Conservation (phyloP, 768 basidiomycete species). For the Trametes cinnabarina region DNA sequence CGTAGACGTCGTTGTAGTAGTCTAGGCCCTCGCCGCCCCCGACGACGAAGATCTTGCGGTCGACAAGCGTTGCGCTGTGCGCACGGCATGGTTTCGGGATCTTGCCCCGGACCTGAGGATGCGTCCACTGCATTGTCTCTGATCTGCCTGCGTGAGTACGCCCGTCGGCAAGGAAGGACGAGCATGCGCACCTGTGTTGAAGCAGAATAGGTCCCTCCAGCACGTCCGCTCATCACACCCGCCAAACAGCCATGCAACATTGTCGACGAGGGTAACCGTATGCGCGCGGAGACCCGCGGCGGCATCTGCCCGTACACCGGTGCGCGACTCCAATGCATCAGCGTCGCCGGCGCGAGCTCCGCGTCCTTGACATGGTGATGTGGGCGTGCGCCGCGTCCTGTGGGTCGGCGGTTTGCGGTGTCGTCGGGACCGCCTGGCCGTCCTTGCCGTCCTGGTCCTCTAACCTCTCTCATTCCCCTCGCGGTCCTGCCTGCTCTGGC, state of each 20-base stretch:
- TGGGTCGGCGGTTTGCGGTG: slow-evolving; percentile 27
- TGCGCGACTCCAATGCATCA: slow-evolving; percentile 85
- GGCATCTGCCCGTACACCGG: slow-evolving; percentile 74
- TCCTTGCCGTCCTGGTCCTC: slow-evolving; percentile 11
- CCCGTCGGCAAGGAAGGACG: not conserved
- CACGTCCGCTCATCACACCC: slow-evolving; percentile 82
- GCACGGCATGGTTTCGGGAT: slow-evolving; percentile 81
- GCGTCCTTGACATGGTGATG: slow-evolving; percentile 62
- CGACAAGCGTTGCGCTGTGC: slow-evolving; percentile 83
- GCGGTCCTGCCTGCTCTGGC: slow-evolving; percentile 10
- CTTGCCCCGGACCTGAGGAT: slow-evolving; percentile 74
- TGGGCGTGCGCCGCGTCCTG: slow-evolving; percentile 47
- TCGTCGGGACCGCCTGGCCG: slow-evolving; percentile 1
- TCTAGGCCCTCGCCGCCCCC: slow-evolving; percentile 82
- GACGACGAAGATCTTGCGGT: slow-evolving; percentile 76
- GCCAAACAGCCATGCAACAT: slow-evolving; percentile 83
- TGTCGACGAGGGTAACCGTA: slow-evolving; percentile 79
- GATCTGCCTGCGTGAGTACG: not conserved
- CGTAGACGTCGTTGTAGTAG: slow-evolving; percentile 82
- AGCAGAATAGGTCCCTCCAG: slow-evolving; percentile 75
- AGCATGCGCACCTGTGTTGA: slow-evolving; percentile 64
- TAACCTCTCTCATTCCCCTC: slow-evolving; percentile 16
- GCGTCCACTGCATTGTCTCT: slow-evolving; percentile 91
- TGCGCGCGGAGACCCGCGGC: slow-evolving; percentile 75
- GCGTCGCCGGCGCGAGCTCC: slow-evolving; percentile 61